Evolutionary conservation across 2,329 filamentous ascomycete genomes (phyloP), one percentile per base, ranked within the genome.

Genomic region (Nigrospora oryzae): DNA sequence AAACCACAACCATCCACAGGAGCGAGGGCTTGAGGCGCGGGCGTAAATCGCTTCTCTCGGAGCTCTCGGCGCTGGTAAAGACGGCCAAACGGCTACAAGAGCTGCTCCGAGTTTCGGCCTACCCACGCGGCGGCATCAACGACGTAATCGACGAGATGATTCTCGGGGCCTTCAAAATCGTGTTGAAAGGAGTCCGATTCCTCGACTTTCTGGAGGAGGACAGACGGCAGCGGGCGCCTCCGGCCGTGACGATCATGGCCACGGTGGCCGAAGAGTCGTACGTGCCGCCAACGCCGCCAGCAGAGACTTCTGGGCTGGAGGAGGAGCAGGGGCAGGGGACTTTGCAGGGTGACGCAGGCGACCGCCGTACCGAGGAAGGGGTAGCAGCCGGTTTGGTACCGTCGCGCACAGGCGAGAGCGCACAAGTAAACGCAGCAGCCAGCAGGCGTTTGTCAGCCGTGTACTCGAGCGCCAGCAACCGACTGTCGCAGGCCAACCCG

Each of bases 111-210:
- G 71, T 71, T 4, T 52, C 64, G 36, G 52, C 66, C 0, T 63
- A 68, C 13, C 68, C 73, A 0, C 61, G 67, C 0, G 75, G 83
- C 30, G 74, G 80, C 38, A 71, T 85, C 12, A 88, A 88, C 56
- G 80, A 86, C 54, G 79, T 91, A 46, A 79, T 96, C 46, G 91
- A 97, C 58, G 87, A 95, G 61, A 89, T 97, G 79, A 86, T 97
- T 19, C 69, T 95, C 43, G 93, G 90, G 63, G 90, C 90, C 0
- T 97, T 95, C 70, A 89, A 86, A 59, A 89, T 97, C 43, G 86
- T 95, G n/a, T 91, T 84, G 40, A 83, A 91, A 56, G 89, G 87
- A 13, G 89, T 96, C 23, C 78, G 84, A 38, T 97, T 98, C 58
- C 74, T 95, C 36, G 93, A 98, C 54, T 75, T 91, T 2, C 83